phyloP scores from a whole-genome alignment of 768 basidiomycete species.

The Fibroporia radiculosa region DNA sequence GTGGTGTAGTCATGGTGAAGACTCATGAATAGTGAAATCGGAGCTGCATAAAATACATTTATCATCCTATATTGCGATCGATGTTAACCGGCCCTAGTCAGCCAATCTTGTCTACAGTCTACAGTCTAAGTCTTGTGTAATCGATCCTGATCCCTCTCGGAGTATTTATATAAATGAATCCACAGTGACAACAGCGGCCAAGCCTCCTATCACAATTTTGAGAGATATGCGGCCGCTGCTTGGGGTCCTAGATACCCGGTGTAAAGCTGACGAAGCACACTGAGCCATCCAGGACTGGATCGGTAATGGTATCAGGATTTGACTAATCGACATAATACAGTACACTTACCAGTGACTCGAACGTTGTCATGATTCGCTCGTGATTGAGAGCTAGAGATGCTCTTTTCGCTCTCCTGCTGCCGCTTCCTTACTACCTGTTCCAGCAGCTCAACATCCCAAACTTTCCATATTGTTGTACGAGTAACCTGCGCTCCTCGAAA shows the following conservation, averaged over 20 bases:
- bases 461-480: conserved; percentile 14
- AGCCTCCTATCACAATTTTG: too few relatives aligned
- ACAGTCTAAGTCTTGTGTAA: too few relatives aligned
- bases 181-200: too few relatives aligned
- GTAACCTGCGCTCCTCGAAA: conserved; percentile 14
- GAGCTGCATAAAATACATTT: too few relatives aligned
- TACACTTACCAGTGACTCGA: not conserved
- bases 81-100: too few relatives aligned
- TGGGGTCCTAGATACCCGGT: not conserved
- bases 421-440: conserved; percentile 1
- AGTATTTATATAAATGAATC: too few relatives aligned
- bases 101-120: too few relatives aligned
- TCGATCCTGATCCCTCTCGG: too few relatives aligned
- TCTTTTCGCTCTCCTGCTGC: not conserved
- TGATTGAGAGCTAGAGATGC: not conserved
- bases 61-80: too few relatives aligned
- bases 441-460: conserved; percentile 13
- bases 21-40: too few relatives aligned
- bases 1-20: too few relatives aligned
- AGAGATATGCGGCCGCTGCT: too few relatives aligned
- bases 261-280: conserved; percentile 3
- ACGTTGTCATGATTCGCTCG: not conserved
- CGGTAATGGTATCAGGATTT: not conserved
- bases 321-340: not conserved
- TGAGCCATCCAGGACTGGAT: not conserved